Percentiles rank a stretch among this genome's conserved stretches.
These are phyloP conservation scores for Fusarium falciforme DNA, from an alignment of 2,329 filamentous ascomycete genomes.

Conservation along the genomic window DNA sequence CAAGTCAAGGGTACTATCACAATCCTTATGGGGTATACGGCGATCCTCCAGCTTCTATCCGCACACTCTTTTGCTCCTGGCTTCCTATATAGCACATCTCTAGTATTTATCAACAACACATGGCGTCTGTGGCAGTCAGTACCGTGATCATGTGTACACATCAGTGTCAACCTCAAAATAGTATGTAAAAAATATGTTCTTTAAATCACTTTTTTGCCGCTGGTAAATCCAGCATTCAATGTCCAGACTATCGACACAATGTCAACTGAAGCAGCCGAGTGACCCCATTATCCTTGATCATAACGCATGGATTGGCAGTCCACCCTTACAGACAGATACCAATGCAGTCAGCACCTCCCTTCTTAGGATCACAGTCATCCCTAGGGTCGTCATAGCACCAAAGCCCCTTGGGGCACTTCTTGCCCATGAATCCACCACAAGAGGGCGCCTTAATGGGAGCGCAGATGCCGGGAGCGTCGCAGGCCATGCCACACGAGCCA, in stretches of 20 bases:
- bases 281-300: background rate
- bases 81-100: background rate
- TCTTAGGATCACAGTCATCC: slow-evolving; percentile 44
- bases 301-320: background rate
- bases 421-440: slow-evolving; percentile 45
- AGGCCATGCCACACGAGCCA: slow-evolving; percentile 48
- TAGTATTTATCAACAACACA: background rate
- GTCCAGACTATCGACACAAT: background rate
- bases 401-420: slow-evolving; percentile 42
- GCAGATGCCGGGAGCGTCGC: slow-evolving; percentile 51
- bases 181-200: no score
- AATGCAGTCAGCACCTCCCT: slow-evolving; percentile 46
- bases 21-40: background rate
- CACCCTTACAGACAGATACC: slow-evolving; percentile 46
- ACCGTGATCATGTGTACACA: background rate
- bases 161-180: background rate
- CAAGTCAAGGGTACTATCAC: background rate
- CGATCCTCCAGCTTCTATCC: background rate
- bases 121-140: background rate
- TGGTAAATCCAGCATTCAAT: background rate
- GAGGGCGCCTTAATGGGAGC: slow-evolving; percentile 31
- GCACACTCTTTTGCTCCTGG: background rate
- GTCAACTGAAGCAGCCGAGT: background rate
- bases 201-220: background rate
- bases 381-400: slow-evolving; percentile 46